A percentile compares a stretch with the other conserved stretches of the same genome.
phyloP scores from a whole-genome alignment of 306 rosid genomes.

The Canavalia gladiata region DNA sequence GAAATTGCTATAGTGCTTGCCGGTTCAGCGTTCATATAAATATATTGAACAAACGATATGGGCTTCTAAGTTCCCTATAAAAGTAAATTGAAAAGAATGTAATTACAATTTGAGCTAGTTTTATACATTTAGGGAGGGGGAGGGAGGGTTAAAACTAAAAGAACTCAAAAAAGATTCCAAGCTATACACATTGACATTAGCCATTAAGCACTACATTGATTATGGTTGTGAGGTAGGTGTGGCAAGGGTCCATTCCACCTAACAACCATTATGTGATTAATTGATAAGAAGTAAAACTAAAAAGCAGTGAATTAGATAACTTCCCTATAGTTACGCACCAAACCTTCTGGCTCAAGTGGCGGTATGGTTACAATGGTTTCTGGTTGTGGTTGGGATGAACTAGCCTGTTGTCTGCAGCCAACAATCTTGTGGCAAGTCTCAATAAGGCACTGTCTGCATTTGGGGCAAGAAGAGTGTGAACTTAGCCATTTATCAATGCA shows the following conservation, averaged over 20 bases:
- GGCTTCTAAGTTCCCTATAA: not conserved
- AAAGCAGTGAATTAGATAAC: conserved; percentile 23
- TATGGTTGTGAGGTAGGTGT: conserved; percentile 26
- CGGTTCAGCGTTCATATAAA: conserved; percentile 35
- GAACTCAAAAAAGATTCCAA: conserved; percentile 22
- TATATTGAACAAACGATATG: conserved; percentile 2
- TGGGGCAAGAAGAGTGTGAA: conserved; percentile 93
- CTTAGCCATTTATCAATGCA: conserved; percentile 93
- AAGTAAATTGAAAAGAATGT: conserved; percentile 33
- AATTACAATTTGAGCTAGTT: conserved; percentile 33
- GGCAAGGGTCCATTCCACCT: not conserved
- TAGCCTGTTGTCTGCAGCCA: conserved; percentile 55
- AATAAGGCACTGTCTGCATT: conserved; percentile 83
- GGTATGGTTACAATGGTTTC: conserved; percentile 58
- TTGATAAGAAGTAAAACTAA: not conserved
- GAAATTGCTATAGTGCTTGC: conserved; percentile 37
- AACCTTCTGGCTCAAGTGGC: conserved; percentile 72
- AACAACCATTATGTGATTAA: not conserved
- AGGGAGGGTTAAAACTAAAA: not conserved
- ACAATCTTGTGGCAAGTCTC: conserved; percentile 83
- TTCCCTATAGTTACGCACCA: conserved; percentile 66
- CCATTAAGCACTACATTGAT: conserved; percentile 36
- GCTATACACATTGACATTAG: conserved; percentile 33
- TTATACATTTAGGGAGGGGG: conserved; percentile 37
- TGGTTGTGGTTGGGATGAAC: conserved; percentile 49